Conservation (phyloP, 164 flowering plant genomes). For the Umbellularia californica region DNA sequence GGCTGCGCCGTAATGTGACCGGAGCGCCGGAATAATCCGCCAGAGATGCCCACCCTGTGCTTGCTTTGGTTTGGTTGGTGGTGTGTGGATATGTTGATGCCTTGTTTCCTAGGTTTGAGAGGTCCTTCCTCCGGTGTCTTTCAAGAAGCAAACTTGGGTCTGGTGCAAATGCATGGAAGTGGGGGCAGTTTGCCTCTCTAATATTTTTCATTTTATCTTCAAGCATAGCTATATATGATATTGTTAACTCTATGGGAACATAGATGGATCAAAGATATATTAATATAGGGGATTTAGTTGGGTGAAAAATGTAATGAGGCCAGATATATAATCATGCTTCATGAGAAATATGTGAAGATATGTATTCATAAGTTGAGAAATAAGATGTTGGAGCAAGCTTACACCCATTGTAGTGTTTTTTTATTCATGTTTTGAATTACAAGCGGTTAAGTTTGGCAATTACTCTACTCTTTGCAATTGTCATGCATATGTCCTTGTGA, state of each 20-base stretch:
- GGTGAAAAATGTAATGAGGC: neutral
- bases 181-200: neutral
- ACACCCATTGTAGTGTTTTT: neutral
- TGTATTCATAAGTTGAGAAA: neutral
- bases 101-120: neutral
- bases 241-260: neutral
- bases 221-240: neutral
- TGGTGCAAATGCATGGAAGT: neutral
- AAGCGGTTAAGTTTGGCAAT: neutral
- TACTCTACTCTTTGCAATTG: neutral
- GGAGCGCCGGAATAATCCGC: neutral
- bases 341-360: neutral
- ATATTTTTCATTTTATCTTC: neutral
- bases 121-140: neutral
- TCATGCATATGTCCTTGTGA: neutral
- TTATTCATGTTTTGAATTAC: neutral
- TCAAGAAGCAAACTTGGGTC: neutral
- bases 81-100: neutral
- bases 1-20: slow-evolving; percentile 87
- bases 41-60: slow-evolving; percentile 2
- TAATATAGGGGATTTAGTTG: neutral
- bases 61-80: slow-evolving; percentile 8
- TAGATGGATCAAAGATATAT: neutral
- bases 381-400: neutral
- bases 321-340: neutral